Conservation (phyloP, 1,284 basidiomycete genomes). For the Pseudozyma thailandica region DNA sequence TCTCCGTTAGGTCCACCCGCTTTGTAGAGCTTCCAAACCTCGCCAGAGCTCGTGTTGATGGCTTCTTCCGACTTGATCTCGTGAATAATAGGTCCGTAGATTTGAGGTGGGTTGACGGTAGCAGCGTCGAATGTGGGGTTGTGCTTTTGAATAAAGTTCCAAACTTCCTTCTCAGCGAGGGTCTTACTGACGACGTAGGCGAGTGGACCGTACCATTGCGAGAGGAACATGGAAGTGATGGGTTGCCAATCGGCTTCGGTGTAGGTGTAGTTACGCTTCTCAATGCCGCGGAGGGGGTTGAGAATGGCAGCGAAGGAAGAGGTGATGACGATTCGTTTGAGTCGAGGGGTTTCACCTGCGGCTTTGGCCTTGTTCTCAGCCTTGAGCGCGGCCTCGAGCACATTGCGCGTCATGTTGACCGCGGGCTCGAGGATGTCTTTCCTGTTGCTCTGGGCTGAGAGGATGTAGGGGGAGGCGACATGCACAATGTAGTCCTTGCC, state of each 20-base stretch:
- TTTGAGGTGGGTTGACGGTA: conserved; percentile 50
- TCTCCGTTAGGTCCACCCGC: conserved; percentile 35
- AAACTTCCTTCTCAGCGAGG: conserved; percentile 66
- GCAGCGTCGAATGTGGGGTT: conserved; percentile 51
- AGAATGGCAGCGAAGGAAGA: conserved; percentile 45
- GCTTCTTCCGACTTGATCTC: conserved; percentile 32
- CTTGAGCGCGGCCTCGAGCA: conserved; percentile 41
- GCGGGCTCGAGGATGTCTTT: conserved; percentile 46
- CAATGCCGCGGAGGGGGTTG: conserved; percentile 39
- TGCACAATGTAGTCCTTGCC: conserved; percentile 47
- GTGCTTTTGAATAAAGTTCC: conserved; percentile 65
- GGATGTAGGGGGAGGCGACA: conserved; percentile 44
- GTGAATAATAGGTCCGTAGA: conserved; percentile 58
- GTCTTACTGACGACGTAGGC: conserved; percentile 68
- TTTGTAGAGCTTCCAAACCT: conserved; percentile 46
- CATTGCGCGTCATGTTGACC: conserved; percentile 41
- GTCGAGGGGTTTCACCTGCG: conserved; percentile 13
- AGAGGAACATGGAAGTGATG: conserved; percentile 28
- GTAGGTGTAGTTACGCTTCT: conserved; percentile 46
- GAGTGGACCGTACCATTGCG: conserved; percentile 36
- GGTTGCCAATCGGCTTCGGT: conserved; percentile 48
- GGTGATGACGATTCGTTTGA: conserved; percentile 48
- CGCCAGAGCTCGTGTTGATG: conserved; percentile 36
- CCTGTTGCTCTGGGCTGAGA: conserved; percentile 33
- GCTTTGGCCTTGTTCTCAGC: conserved; percentile 28